A percentile compares a stretch with the other conserved stretches of the same genome.
phyloP scores from a whole-genome alignment of 1,284 basidiomycete species.

The Cerioporus squamosus region DNA sequence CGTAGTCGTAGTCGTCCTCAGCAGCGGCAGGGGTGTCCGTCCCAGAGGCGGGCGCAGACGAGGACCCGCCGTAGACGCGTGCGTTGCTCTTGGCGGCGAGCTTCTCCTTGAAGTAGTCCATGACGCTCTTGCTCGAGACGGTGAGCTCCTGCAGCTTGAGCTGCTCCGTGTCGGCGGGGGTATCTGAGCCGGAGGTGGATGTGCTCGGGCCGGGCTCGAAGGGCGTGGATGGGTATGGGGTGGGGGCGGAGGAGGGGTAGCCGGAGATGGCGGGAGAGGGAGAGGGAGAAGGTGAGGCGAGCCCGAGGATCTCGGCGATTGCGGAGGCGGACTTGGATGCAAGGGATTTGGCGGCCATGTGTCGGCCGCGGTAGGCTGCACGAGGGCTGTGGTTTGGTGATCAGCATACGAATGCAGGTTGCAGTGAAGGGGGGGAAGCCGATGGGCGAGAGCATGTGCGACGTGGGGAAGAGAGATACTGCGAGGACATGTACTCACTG shows the following conservation, averaged over 20 bases:
- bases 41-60: constrained; percentile 6
- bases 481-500: constrained; percentile 5
- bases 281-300: constrained; percentile 49
- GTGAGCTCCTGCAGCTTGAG: constrained; percentile 37
- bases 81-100: constrained; percentile 36
- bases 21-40: neutral
- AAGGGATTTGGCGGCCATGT: constrained; percentile 73
- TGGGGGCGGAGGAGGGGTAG: constrained; percentile 15
- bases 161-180: constrained; percentile 16
- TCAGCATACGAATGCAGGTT: neutral
- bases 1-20: constrained; percentile 20
- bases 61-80: constrained; percentile 4
- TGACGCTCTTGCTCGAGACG: constrained; percentile 38
- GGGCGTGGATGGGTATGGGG: constrained; percentile 18
- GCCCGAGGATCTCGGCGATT: constrained; percentile 79
- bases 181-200: constrained; percentile 10
- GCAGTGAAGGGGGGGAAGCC: neutral
- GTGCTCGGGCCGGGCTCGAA: constrained; percentile 22
- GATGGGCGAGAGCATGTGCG: no score
- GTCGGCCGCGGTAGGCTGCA: constrained; percentile 69
- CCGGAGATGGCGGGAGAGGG: constrained; percentile 27
- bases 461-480: no score
- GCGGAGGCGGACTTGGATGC: constrained; percentile 66
- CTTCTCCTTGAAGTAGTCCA: constrained; percentile 42
- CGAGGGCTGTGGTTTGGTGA: constrained; percentile 56